Evolutionary conservation across 345 rosid species (phyloP).

Genomic region (Erucastrum elatum): DNA sequence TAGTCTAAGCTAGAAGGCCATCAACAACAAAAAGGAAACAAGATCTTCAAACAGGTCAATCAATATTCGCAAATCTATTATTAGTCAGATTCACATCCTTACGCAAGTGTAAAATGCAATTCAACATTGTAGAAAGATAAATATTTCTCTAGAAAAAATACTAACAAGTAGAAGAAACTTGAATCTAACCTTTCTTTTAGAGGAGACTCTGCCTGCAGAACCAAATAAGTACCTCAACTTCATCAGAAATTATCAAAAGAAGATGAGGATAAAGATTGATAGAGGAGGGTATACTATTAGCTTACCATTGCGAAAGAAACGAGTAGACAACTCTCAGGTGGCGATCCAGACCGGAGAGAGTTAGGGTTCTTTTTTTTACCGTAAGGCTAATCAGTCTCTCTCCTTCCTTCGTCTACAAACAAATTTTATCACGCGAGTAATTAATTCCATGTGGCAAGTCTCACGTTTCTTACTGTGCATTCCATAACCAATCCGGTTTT

Average conservation of each 20-base stretch:
- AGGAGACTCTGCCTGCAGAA: constrained; percentile 72
- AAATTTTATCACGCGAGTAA: background rate
- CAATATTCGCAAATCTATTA: constrained; percentile 5
- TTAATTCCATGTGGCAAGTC: constrained; percentile 14
- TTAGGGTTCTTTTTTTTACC: constrained; percentile 30
- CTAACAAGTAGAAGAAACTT: background rate
- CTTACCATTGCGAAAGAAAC: constrained; percentile 33
- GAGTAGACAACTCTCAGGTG: background rate
- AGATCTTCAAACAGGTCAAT: constrained; percentile 1
- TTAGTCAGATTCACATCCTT: constrained; percentile 14
- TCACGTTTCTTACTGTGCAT: constrained; percentile 21
- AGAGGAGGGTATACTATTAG: background rate
- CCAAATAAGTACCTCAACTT: constrained; percentile 11
- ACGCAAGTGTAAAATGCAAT: constrained; percentile 2
- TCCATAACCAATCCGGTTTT: background rate
- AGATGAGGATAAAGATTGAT: background rate
- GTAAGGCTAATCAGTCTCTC: background rate
- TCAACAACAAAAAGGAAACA: background rate
- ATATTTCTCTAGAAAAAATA: background rate
- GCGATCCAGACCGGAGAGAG: constrained; percentile 22
- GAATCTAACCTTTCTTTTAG: constrained; percentile 54
- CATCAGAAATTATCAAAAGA: background rate
- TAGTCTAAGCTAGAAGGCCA: constrained; percentile 4
- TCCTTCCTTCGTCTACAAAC: background rate
- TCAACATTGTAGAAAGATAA: constrained; percentile 1